These are phyloP conservation scores for Penicillium waksmanii DNA, from an alignment of 495 filamentous ascomycete genomes.

Conservation along the genomic window DNA sequence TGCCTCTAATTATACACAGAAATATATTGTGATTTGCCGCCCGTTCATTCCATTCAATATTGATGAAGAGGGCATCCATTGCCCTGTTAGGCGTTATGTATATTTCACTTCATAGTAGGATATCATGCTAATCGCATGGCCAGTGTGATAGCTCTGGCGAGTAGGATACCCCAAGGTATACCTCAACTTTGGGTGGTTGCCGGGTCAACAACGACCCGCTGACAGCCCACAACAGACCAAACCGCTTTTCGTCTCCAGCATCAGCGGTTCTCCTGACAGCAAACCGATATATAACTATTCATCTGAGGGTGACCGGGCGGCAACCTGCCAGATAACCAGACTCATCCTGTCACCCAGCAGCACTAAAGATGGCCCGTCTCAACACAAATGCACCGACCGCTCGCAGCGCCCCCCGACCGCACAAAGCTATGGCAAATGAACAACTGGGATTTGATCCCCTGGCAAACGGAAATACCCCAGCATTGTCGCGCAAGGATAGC, in stretches of 20 bases:
- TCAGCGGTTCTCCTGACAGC: neutral
- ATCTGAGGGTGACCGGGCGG: neutral
- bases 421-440: neutral
- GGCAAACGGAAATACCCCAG: neutral
- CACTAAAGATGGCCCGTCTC: neutral
- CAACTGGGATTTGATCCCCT: neutral
- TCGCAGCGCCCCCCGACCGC: neutral
- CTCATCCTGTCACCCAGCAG: neutral
- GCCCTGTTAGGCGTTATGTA: too few species aligned
- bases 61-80: too few species aligned
- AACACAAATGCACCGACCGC: neutral
- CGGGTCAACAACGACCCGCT: conserved; percentile 21
- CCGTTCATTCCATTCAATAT: too few species aligned
- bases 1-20: too few species aligned
- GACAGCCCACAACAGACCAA: conserved; percentile 9
- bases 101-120: too few species aligned
- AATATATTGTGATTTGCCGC: too few species aligned
- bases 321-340: neutral
- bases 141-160: neutral
- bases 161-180: too few species aligned
- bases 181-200: conserved; percentile 16
- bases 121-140: neutral
- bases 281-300: neutral
- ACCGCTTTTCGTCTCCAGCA: conserved; percentile 1
- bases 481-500: neutral